Evolutionary conservation across 1,284 basidiomycete genomes (phyloP), one percentile per base, ranked within the genome.

Genomic region (Boletus smithii): DNA sequence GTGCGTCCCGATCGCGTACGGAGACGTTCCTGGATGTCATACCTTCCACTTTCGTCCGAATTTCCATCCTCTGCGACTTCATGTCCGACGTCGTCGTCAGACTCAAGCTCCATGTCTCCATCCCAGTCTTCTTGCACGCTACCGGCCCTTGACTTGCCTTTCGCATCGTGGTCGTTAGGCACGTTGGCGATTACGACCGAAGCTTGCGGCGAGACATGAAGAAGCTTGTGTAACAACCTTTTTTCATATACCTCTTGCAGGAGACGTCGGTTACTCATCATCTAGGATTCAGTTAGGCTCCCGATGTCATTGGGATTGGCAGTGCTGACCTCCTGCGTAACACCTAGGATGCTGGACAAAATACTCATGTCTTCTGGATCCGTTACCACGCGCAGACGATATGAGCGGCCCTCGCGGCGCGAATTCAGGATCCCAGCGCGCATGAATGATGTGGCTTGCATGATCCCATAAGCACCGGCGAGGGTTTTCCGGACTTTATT

Each of bases 381-480:
- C n/a, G 51, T 71, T 31, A 63, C 68, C 47, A 65, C 62, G 18
- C 79, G 70, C 11, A 87, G 65, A 29, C 63, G 69, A 26, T 75
- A 65, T 9, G 71, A 69, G 3, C 70, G 73, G 0, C 79, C 76
- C 32, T 74, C 65, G 16, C 72, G 73, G 9, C 79, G 73, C 11
- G 83, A 70, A 40, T 69, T 73, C 38, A 90, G 68, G 35, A 83
- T 76, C 10, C 76, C 75, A 13, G 83, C 81, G 11, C 76, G 71
- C 53, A 72, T 48, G 57, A 83, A 88, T 17, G 85, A 76, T 1
- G 81, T 77, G 1, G 85, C 76, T 11, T 85, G 84, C 61, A 99
- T 77, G 29, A 95, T 85, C 44, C 85, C 84, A 70, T 85, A 85
- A 3, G 95, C 95, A 4, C 95, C 95, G 0, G 86, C 85, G 46